Conservation (phyloP, 495 filamentous ascomycete genomes). For the Penicillium bovifimosum region DNA sequence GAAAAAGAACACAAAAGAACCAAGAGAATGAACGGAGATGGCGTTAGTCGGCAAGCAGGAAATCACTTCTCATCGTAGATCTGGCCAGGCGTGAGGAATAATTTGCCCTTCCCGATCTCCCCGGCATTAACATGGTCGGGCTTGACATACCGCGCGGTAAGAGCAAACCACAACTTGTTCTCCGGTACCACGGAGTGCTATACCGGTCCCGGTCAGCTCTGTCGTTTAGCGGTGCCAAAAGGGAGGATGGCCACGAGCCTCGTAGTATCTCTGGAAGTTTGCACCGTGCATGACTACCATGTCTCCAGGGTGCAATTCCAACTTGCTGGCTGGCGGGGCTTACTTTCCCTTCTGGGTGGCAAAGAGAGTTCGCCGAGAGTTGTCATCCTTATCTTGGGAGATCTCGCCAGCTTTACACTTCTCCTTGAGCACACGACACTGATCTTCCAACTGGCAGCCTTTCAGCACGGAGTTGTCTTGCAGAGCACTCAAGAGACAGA, state of each 20-base stretch:
- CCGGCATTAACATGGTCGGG: constrained; percentile 14
- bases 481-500: constrained; percentile 1
- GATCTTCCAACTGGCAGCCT: constrained; percentile 34
- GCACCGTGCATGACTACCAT: constrained; percentile 77
- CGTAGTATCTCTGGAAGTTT: constrained; percentile 64
- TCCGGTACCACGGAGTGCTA: constrained; percentile 57
- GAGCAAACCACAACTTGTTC: constrained; percentile 59
- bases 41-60: not conserved
- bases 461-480: constrained; percentile 26
- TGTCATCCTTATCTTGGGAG: constrained; percentile 15
- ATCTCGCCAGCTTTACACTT: constrained; percentile 19
- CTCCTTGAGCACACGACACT: constrained; percentile 35
- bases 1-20: not conserved
- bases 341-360: constrained; percentile 11
- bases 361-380: constrained; percentile 6
- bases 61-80: constrained; percentile 33
- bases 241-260: constrained; percentile 41
- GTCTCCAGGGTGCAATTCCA: constrained; percentile 67
- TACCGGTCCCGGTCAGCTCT: no score
- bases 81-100: constrained; percentile 21
- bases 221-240: not conserved
- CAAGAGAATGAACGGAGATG: not conserved
- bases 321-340: constrained; percentile 22
- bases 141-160: constrained; percentile 42
- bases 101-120: constrained; percentile 26